phyloP scores from a whole-genome alignment of 2,329 filamentous ascomycete genomes.

The Rhynchosporium secalis region DNA sequence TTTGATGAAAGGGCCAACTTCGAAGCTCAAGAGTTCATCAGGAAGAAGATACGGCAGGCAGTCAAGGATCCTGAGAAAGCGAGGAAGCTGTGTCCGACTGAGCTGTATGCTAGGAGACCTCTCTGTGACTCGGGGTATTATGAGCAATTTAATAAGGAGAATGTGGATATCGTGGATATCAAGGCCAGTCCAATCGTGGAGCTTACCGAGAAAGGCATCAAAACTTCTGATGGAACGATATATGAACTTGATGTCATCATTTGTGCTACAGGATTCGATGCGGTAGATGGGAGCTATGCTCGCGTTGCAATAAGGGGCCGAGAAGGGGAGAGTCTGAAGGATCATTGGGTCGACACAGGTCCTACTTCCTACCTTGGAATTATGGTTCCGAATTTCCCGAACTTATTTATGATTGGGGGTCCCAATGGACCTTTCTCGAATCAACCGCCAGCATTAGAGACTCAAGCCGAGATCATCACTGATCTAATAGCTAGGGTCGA shows the following conservation, averaged over 20 bases:
- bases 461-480: slow-evolving; percentile 40
- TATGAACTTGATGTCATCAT: slow-evolving; percentile 39
- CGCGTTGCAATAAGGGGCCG: slow-evolving; percentile 38
- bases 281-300: slow-evolving; percentile 41
- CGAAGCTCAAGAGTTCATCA: slow-evolving; percentile 42
- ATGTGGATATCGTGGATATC: slow-evolving; percentile 39
- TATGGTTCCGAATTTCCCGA: slow-evolving; percentile 44
- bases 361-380: slow-evolving; percentile 44
- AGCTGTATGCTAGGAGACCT: slow-evolving; percentile 29
- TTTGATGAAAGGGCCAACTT: slow-evolving; percentile 43
- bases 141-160: slow-evolving; percentile 35
- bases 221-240: slow-evolving; percentile 28
- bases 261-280: slow-evolving; percentile 45
- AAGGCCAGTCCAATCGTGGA: slow-evolving; percentile 35
- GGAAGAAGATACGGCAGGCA: slow-evolving; percentile 38
- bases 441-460: slow-evolving; percentile 41
- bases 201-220: slow-evolving; percentile 36
- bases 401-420: slow-evolving; percentile 46
- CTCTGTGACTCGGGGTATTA: slow-evolving; percentile 36
- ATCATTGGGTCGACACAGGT: slow-evolving; percentile 39
- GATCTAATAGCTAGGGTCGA: neutral
- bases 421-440: slow-evolving; percentile 45
- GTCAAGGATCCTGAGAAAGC: slow-evolving; percentile 40
- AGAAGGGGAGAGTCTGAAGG: slow-evolving; percentile 36
- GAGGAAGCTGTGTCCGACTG: slow-evolving; percentile 31